These are phyloP conservation scores for Pythium folliculosum DNA, from an alignment of 352 stramenopile species.

Conservation along the genomic window DNA sequence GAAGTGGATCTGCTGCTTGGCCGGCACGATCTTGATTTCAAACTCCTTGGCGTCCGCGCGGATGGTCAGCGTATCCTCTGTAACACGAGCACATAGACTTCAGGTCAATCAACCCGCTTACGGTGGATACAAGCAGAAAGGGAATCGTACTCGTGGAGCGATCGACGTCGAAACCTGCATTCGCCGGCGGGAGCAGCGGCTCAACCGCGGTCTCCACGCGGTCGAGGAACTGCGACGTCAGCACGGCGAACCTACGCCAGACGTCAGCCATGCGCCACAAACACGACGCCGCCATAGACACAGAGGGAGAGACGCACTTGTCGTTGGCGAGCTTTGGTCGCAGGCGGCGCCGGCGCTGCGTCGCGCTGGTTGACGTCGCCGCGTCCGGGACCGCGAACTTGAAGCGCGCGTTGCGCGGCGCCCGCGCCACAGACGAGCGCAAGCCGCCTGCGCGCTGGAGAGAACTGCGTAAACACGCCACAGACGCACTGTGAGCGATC, in stretches of 20 bases:
- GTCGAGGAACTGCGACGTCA: slow-evolving; percentile 63
- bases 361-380: neutral
- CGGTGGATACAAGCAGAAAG: too few species aligned
- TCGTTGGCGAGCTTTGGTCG: slow-evolving; percentile 26
- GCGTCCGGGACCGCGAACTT: slow-evolving; percentile 23
- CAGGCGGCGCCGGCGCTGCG: slow-evolving; percentile 18
- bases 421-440: neutral
- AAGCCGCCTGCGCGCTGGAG: neutral
- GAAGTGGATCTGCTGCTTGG: slow-evolving; percentile 76
- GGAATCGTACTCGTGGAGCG: slow-evolving; percentile 36
- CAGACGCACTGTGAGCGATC: neutral
- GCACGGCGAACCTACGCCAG: slow-evolving; percentile 44
- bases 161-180: slow-evolving; percentile 56
- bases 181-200: slow-evolving; percentile 65
- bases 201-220: slow-evolving; percentile 58
- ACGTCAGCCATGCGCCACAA: neutral
- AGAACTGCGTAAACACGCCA: neutral
- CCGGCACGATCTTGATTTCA: slow-evolving; percentile 49
- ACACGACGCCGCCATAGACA: neutral
- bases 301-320: slow-evolving; percentile 21
- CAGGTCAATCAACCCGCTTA: too few species aligned
- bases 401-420: slow-evolving; percentile 8
- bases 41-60: slow-evolving; percentile 58
- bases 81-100: too few species aligned
- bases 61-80: slow-evolving; percentile 51